Evolutionary conservation across 139 green algal genomes (phyloP), one percentile per base, ranked within the genome.

Genomic region (Zygnema cylindricum): DNA sequence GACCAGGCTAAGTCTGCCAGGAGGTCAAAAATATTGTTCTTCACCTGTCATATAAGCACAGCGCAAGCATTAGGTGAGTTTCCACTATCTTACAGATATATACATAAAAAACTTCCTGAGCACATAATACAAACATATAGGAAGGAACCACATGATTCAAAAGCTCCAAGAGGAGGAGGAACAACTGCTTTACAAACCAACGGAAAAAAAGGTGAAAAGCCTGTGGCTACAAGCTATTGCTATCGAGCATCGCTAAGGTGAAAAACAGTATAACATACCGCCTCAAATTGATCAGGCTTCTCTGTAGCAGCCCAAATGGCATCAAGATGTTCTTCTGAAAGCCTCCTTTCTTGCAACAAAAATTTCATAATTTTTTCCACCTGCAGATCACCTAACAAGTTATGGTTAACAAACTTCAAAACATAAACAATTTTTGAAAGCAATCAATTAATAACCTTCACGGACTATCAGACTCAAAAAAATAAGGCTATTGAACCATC

Each of bases 201-300:
- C 11, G 69, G 41, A 16, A 78, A n/a, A n/a, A n/a, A n/a, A n/a
- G n/a, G n/a, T n/a, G n/a, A n/a, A n/a, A n/a, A n/a, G n/a, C n/a
- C n/a, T n/a, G n/a, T n/a, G n/a, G n/a, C n/a, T n/a, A n/a, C n/a
- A n/a, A n/a, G n/a, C n/a, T n/a, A n/a, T n/a, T n/a, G n/a, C n/a
- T n/a, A n/a, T n/a, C n/a, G n/a, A n/a, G n/a, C n/a, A n/a, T n/a
- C n/a, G n/a, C n/a, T n/a, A n/a, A n/a, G n/a, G n/a, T n/a, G n/a
- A n/a, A n/a, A n/a, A n/a, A n/a, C n/a, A n/a, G n/a, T n/a, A n/a
- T n/a, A n/a, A n/a, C 95, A 95, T 33, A 98, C 95, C 0, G 92
- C 94, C 63, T 98, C 96, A 87, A 97, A 97, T 0, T 96, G 96
- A 84, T 94, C 95, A 82, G 94, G 93, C 90, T 96, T 95, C 86